A percentile compares a stretch with the other conserved stretches of the same genome.
Conservation (phyloP, 805 yeast genomes). For the Saccharomycopsis oosterbeekiorum region DNA sequence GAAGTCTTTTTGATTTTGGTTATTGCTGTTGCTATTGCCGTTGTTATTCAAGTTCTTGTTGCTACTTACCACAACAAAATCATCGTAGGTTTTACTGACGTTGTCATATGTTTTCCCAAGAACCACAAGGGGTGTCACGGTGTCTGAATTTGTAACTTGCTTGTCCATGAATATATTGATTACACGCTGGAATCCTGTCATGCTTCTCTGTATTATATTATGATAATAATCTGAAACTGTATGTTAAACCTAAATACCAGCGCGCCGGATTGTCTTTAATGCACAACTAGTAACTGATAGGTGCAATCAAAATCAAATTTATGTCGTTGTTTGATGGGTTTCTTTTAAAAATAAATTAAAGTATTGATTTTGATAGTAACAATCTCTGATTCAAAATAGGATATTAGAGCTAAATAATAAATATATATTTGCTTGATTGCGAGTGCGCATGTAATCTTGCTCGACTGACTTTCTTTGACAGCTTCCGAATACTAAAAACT, state of each 20-base stretch:
- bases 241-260: not conserved
- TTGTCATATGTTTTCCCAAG: constrained; percentile 31
- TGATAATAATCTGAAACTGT: too few species aligned
- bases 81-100: constrained; percentile 1
- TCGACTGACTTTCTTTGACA: not conserved
- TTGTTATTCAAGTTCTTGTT: not conserved
- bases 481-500: not conserved
- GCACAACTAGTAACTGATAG: not conserved
- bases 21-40: not conserved
- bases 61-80: not conserved
- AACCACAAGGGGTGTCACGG: constrained; percentile 29
- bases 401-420: too few species aligned
- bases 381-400: too few species aligned
- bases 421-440: not conserved
- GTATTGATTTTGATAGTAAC: too few species aligned
- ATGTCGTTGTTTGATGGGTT: too few species aligned
- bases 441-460: not conserved
- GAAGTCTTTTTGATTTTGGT: not conserved
- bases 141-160: constrained; percentile 32
- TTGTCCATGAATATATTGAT: constrained; percentile 35
- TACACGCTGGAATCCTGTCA: constrained; percentile 27
- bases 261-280: not conserved
- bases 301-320: too few species aligned
- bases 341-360: too few species aligned
- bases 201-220: not conserved